Evolutionary conservation across 306 rosid species (phyloP).

Genomic region (Medicago lupulina): DNA sequence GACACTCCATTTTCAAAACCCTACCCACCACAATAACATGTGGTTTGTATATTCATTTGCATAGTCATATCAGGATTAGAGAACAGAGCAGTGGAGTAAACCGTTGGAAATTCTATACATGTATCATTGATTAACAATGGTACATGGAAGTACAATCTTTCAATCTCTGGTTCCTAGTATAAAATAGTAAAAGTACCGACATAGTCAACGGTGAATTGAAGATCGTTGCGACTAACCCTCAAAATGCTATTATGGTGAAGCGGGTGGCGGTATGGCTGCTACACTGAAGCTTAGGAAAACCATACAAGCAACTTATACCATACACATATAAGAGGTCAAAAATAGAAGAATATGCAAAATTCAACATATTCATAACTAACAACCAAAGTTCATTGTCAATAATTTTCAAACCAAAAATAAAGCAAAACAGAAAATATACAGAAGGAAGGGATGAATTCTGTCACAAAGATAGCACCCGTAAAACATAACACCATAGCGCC

Average conservation of each 20-base stretch:
- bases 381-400: background rate
- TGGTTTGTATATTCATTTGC: constrained; percentile 7
- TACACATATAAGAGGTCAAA: background rate
- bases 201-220: background rate
- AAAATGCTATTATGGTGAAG: background rate
- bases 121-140: background rate
- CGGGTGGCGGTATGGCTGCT: background rate
- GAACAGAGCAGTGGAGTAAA: background rate
- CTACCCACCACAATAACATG: constrained; percentile 5
- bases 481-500: background rate
- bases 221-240: background rate
- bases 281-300: background rate
- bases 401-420: background rate
- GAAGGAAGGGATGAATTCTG: background rate
- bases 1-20: background rate
- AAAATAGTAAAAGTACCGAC: background rate
- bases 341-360: background rate
- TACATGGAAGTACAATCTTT: constrained; percentile 2
- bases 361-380: background rate
- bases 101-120: constrained; percentile 7
- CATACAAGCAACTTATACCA: background rate
- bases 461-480: background rate
- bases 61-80: background rate
- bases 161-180: constrained; percentile 4
- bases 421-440: background rate